These are phyloP conservation scores for Nemania diffusa DNA, from an alignment of 2,329 filamentous ascomycete species.

Conservation along the genomic window DNA sequence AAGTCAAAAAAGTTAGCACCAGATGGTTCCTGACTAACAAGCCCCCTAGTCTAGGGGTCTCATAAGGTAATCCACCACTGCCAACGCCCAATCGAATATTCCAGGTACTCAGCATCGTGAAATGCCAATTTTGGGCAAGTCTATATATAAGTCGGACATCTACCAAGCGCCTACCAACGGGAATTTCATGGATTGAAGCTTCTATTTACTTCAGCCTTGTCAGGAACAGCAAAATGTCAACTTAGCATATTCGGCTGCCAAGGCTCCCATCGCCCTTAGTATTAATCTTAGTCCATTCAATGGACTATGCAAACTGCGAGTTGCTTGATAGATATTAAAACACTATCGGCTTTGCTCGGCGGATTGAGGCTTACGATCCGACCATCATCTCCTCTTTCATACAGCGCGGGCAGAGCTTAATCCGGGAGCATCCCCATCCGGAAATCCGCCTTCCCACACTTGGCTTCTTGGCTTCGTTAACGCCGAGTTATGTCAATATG, in stretches of 20 bases:
- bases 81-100: constrained; percentile 1
- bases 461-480: constrained; percentile 18
- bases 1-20: constrained; percentile 1
- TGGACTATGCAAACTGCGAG: background rate
- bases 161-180: background rate
- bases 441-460: constrained; percentile 12
- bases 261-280: constrained; percentile 17
- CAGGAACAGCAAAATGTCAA: background rate
- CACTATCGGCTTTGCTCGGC: constrained; percentile 12
- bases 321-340: constrained; percentile 10
- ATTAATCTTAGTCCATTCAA: constrained; percentile 14
- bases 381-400: background rate
- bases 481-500: constrained; percentile 1
- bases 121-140: background rate
- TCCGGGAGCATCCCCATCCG: constrained; percentile 9
- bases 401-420: constrained; percentile 10
- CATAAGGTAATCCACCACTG: background rate
- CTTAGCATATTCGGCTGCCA: constrained; percentile 15
- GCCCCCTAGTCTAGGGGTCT: constrained; percentile 1
- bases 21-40: constrained; percentile 17
- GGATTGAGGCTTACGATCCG: constrained; percentile 17
- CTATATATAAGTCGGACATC: background rate
- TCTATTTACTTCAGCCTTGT: constrained; percentile 11
- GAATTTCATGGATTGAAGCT: constrained; percentile 4
- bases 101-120: background rate